Evolutionary conservation across 78 protist genomes (phyloP).

Genomic region (Dictyostelium intermedium): DNA sequence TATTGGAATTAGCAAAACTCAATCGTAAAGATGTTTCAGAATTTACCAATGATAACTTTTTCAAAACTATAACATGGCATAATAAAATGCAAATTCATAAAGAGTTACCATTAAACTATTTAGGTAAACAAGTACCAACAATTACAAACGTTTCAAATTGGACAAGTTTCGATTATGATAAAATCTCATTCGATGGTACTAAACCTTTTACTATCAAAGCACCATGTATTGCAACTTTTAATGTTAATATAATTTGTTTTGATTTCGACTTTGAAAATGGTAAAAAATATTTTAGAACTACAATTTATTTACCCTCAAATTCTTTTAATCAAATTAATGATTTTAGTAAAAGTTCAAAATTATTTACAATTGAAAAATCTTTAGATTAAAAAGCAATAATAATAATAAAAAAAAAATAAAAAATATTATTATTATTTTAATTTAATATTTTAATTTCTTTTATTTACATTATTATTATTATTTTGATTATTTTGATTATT

Average conservation of each 20-base stretch:
- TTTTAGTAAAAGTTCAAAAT: not conserved
- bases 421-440: not conserved
- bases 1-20: not conserved
- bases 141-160: not conserved
- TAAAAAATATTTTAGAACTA: not conserved
- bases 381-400: too few species aligned
- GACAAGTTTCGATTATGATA: slow-evolving; percentile 14
- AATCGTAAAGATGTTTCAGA: not conserved
- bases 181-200: not conserved
- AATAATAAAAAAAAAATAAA: too few species aligned
- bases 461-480: not conserved
- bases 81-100: not conserved
- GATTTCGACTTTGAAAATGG: not conserved
- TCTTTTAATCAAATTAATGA: not conserved
- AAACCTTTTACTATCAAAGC: not conserved
- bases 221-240: not conserved
- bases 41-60: not conserved
- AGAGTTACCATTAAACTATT: not conserved
- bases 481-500: not conserved
- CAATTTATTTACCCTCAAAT: slow-evolving; percentile 3
- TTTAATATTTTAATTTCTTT: not conserved
- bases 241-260: slow-evolving; percentile 6
- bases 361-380: not conserved
- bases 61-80: not conserved
- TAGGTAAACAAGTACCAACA: not conserved